Conservation (phyloP, 352 stramenopile species). For the Globisporangium paroecandrum region DNA sequence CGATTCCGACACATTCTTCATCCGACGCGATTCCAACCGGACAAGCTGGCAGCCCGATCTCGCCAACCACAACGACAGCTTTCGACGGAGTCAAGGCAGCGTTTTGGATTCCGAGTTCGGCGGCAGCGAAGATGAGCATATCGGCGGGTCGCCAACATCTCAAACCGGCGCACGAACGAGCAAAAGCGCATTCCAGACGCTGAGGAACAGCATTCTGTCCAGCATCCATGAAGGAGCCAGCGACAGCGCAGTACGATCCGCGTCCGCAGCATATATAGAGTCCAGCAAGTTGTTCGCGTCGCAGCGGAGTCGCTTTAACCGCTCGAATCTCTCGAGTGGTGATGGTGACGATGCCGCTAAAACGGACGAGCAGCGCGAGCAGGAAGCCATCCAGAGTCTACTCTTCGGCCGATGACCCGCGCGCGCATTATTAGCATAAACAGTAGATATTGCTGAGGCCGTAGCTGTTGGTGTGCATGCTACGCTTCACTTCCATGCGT, state of each 20-base stretch:
- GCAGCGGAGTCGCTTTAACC: background rate
- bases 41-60: slow-evolving; percentile 3
- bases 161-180: background rate
- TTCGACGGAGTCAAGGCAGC: slow-evolving; percentile 6
- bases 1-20: slow-evolving; percentile 21
- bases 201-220: slow-evolving; percentile 20
- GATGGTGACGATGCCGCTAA: slow-evolving; percentile 21
- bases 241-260: background rate
- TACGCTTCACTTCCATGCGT: background rate
- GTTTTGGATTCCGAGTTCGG: background rate
- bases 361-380: slow-evolving; percentile 54
- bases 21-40: slow-evolving; percentile 18
- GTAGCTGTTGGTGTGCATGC: background rate
- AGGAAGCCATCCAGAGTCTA: slow-evolving; percentile 53
- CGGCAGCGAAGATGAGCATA: background rate
- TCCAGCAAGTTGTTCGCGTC: background rate
- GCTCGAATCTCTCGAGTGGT: slow-evolving; percentile 3
- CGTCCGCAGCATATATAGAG: background rate
- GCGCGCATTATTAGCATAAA: too few species aligned
- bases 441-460: too few species aligned
- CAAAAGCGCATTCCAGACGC: slow-evolving; percentile 12
- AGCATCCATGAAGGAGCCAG: slow-evolving; percentile 12
- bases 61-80: background rate
- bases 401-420: slow-evolving; percentile 31
- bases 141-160: background rate